Percentiles rank a stretch among this genome's conserved stretches.
Conservation (phyloP, 495 filamentous ascomycete species). For the Hypoxylon lienhwacheense region DNA sequence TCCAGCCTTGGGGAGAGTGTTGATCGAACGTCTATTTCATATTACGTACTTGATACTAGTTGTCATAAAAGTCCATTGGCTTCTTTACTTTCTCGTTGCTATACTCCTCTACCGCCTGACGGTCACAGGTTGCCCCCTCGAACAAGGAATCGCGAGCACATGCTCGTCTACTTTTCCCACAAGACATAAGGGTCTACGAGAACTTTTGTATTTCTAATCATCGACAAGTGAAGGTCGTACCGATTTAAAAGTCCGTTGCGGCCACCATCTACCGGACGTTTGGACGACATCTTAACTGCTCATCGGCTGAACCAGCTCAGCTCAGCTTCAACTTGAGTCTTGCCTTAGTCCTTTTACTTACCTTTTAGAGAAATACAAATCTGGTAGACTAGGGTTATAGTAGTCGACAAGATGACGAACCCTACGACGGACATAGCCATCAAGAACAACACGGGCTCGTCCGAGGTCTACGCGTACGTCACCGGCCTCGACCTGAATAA, state of each 20-base stretch:
- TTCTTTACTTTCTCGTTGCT: constrained; percentile 8
- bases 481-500: constrained; percentile 66
- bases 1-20: constrained; percentile 7
- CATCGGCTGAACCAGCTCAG: constrained; percentile 1
- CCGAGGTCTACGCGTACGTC: constrained; percentile 68
- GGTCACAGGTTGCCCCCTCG: constrained; percentile 28
- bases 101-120: constrained; percentile 4
- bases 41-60: constrained; percentile 22
- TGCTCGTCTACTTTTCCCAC: constrained; percentile 20
- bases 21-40: constrained; percentile 18
- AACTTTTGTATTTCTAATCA: constrained; percentile 7
- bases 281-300: neutral
- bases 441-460: constrained; percentile 63
- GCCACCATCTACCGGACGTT: neutral
- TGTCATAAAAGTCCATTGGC: constrained; percentile 18
- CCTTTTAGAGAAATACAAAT: neutral
- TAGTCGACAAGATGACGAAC: constrained; percentile 43
- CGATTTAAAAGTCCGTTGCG: neutral
- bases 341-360: too few relatives aligned
- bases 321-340: neutral
- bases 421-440: constrained; percentile 59
- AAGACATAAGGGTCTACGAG: neutral
- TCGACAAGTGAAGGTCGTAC: neutral
- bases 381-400: neutral
- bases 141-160: constrained; percentile 34